Evolutionary conservation across 305 asterid species (phyloP).

Genomic region (Fraxinus paxiana): DNA sequence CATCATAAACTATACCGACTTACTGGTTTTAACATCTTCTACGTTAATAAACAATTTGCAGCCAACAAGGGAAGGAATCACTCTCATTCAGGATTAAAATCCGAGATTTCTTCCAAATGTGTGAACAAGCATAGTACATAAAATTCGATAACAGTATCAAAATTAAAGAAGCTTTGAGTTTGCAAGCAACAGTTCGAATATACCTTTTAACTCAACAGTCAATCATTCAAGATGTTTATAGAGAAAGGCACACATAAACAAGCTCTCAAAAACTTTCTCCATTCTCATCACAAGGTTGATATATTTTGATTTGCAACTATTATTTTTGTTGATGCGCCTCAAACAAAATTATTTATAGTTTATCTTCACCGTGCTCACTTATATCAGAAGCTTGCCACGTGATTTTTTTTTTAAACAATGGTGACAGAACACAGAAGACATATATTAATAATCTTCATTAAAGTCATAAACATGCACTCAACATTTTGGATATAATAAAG

Average conservation of each 20-base stretch:
- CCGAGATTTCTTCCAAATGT: background rate
- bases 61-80: background rate
- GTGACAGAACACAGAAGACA: background rate
- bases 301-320: background rate
- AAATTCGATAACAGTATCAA: background rate
- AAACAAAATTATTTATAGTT: background rate
- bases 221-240: background rate
- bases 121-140: background rate
- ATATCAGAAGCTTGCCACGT: background rate
- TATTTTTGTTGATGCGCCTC: background rate
- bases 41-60: background rate
- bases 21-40: background rate
- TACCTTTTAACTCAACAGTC: background rate
- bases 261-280: background rate
- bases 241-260: background rate
- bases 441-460: background rate
- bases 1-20: background rate
- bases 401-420: background rate
- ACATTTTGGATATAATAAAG: background rate
- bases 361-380: background rate
- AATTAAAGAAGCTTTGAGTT: background rate
- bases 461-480: background rate
- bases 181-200: background rate
- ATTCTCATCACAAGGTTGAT: background rate
- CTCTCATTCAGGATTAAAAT: background rate